phyloP scores from a whole-genome alignment of 176 grass and related monocot species.

The Avena sativa region DNA sequence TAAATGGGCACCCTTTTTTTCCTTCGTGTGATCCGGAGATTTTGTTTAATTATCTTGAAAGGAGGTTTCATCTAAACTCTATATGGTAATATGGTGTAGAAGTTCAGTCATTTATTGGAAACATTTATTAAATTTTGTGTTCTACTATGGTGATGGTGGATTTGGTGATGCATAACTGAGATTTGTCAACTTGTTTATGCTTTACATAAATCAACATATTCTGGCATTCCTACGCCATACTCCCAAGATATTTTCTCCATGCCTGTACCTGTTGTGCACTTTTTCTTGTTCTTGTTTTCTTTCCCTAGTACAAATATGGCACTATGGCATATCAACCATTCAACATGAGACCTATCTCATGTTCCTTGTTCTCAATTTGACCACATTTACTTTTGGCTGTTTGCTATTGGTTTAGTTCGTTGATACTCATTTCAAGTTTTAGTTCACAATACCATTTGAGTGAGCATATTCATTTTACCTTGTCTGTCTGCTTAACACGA shows the following conservation, averaged over 20 bases:
- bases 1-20: neutral
- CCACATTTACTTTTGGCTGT: neutral
- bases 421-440: constrained; percentile 20
- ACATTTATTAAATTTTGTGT: neutral
- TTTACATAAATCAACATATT: neutral
- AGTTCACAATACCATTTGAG: neutral
- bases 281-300: constrained; percentile 18
- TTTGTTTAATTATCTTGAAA: neutral
- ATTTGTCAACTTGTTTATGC: neutral
- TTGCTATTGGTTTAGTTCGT: constrained; percentile 12
- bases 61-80: neutral
- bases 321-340: neutral
- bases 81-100: neutral
- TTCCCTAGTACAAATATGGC: neutral
- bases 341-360: neutral
- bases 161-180: neutral
- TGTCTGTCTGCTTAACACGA: neutral
- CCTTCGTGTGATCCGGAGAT: neutral
- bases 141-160: neutral
- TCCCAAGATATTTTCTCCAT: neutral
- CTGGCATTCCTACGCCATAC: neutral
- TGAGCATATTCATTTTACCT: neutral
- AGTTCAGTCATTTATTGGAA: constrained; percentile 6
- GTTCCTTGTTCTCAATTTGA: constrained; percentile 23
- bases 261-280: neutral